Base-by-base conservation (phyloP, 352 stramenopile species). In the Phytophthora agathidicida region DNA sequence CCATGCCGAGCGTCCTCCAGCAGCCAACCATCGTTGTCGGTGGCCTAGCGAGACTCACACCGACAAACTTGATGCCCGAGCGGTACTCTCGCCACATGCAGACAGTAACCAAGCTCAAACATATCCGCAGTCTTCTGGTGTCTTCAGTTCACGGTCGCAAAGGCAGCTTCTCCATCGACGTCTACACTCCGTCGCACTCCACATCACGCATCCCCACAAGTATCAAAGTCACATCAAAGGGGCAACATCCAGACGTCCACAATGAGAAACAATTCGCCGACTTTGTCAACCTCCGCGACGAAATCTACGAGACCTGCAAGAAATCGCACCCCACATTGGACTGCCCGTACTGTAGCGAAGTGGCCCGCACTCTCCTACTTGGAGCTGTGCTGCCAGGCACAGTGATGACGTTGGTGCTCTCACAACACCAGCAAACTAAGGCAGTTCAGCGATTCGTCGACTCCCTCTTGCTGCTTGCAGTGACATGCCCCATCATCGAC, bases 301-400 rank as follows among this genome's bases (percentile, higher is more conserved):
- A 69, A 36, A 37, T 73, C 7, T 73, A 63, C 39, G 38, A 70
- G 8, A 60, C 35, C 0, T 55, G 32, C 46, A 54, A 43, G 26
- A 27, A 10, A 17, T 37, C 42, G 8, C 52, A 75, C 37, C 27
- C 39, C 5, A 28, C 47, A n/a, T 26, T 41, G 16, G 23, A 44
- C 35, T 83, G 73, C 48, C 23, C 37, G 11, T 83, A 74, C 44
- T 78, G 70, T 43, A 48, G 58, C 35, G 54, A 69, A 27, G 55
- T 73, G 42, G 55, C 53, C 32, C 48, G 66, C 31, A 71, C 46
- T 31, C 58, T 78, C 11, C 46, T 75, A 5, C 32, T 64, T 23
- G 33, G 60, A 6, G 32, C 56, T 32, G 51, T 68, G 9, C 60
- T 63, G 19, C 60, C 60, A 1, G 52, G 52, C 4, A 10, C 46